Evolutionary conservation across 73 alveolate species (phyloP).

Genomic region (Urostyla sp.): DNA sequence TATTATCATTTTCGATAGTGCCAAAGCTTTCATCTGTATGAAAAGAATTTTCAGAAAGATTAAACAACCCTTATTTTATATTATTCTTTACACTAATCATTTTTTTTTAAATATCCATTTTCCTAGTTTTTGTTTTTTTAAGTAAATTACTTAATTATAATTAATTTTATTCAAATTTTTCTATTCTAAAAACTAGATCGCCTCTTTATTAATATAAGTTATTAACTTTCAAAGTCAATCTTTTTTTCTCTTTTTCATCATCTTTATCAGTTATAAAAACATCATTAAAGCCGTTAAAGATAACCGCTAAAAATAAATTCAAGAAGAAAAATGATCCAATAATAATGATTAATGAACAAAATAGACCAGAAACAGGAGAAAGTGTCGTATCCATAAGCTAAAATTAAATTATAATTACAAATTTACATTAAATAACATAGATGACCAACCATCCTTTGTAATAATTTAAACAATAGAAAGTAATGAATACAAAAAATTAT

Average conservation of each 20-base stretch:
- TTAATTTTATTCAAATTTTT: too few relatives aligned
- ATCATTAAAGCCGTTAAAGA: conserved; percentile 13
- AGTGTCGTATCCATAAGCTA: conserved; percentile 12
- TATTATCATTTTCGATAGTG: too few relatives aligned
- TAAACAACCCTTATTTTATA: too few relatives aligned
- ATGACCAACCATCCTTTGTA: conserved; percentile 67
- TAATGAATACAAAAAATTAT: conserved; percentile 54
- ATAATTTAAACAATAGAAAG: conserved; percentile 53
- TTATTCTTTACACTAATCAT: too few relatives aligned
- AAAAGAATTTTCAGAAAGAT: too few relatives aligned
- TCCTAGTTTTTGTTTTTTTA: too few relatives aligned
- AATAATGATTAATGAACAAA: conserved; percentile 4
- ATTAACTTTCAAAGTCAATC: too few relatives aligned
- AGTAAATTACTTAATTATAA: too few relatives aligned
- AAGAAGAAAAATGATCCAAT: conserved; percentile 53
- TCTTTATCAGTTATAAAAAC: conserved; percentile 21
- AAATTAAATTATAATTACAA: background rate
- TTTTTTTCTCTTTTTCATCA: conserved; percentile 13
- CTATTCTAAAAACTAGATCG: too few relatives aligned
- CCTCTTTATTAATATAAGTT: too few relatives aligned
- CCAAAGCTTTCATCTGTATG: too few relatives aligned
- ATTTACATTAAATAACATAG: conserved; percentile 52
- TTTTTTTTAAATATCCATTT: too few relatives aligned
- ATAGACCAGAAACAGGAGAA: conserved; percentile 5
- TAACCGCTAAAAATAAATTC: conserved; percentile 53